Evolutionary conservation across 2,329 filamentous ascomycete species (phyloP).

Genomic region (Amphichorda felina): DNA sequence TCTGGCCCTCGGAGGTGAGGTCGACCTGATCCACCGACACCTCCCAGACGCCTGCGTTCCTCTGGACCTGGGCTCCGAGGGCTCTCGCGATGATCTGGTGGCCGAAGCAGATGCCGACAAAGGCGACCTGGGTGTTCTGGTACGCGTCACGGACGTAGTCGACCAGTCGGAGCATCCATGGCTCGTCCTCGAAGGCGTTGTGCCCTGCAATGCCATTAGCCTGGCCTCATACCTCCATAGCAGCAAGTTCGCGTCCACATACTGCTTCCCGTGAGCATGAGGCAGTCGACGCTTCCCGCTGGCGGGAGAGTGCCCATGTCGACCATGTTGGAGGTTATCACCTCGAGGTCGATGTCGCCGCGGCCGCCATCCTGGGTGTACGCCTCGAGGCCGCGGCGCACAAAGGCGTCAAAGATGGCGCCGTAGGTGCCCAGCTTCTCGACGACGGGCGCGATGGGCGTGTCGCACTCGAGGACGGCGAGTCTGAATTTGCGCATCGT

Average conservation of each 20-base stretch:
- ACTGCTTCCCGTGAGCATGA: conserved; percentile 22
- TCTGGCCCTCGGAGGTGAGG: conserved; percentile 1
- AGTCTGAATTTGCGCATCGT: conserved; percentile 5
- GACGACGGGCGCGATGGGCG: conserved; percentile 13
- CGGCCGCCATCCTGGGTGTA: conserved; percentile 6
- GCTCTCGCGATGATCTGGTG: conserved; percentile 35
- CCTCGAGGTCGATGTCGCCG: conserved; percentile 10
- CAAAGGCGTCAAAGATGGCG: conserved; percentile 16
- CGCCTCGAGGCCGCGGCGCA: conserved; percentile 12
- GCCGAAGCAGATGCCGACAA: conserved; percentile 35
- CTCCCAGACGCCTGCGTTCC: conserved; percentile 30
- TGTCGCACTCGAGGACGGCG: conserved; percentile 19
- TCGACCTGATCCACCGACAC: conserved; percentile 3
- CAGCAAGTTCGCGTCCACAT: conserved; percentile 2
- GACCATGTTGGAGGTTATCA: conserved; percentile 18
- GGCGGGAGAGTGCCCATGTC: conserved; percentile 13
- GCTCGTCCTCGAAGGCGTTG: conserved; percentile 28
- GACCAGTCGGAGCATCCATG: conserved; percentile 30
- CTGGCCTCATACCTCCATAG: conserved; percentile 2
- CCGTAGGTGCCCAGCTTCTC: conserved; percentile 16
- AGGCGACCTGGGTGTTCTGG: conserved; percentile 21
- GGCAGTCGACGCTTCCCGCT: conserved; percentile 13
- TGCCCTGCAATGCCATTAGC: conserved; percentile 11
- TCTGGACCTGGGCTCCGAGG: conserved; percentile 22
- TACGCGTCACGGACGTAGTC: conserved; percentile 22